phyloP scores from a whole-genome alignment of 352 stramenopile species.

The Phytophthora fragariae region DNA sequence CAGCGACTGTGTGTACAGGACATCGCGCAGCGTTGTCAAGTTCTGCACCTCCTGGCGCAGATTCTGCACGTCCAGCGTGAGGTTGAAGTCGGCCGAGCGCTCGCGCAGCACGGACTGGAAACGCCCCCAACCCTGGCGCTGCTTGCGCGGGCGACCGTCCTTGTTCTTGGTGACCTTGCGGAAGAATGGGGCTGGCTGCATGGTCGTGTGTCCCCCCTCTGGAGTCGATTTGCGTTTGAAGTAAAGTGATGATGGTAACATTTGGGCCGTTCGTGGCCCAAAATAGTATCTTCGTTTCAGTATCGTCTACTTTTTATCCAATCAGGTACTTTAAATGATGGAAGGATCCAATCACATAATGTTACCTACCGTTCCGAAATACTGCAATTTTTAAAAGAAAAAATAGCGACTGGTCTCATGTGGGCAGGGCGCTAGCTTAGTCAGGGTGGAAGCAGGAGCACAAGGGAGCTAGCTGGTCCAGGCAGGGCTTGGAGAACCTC shows the following conservation, averaged over 20 bases:
- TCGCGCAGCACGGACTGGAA: constrained; percentile 45
- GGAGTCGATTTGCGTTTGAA: not conserved
- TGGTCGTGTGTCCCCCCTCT: not conserved
- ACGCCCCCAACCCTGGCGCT: constrained; percentile 31
- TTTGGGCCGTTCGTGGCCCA: not conserved
- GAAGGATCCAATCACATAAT: not conserved
- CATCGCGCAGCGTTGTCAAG: constrained; percentile 25
- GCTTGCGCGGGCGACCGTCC: not conserved
- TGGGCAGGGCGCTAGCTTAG: constrained; percentile 1
- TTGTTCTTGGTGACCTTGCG: constrained; percentile 9
- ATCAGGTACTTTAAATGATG: not conserved
- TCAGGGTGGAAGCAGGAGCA: not conserved
- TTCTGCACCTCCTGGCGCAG: constrained; percentile 44
- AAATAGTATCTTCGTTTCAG: constrained; percentile 6
- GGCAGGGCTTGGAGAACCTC: not conserved
- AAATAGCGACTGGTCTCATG: not conserved
- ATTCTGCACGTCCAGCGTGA: constrained; percentile 46
- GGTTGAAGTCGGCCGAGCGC: constrained; percentile 24
- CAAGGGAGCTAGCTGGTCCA: not conserved
- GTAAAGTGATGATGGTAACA: not conserved
- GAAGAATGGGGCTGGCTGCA: constrained; percentile 2
- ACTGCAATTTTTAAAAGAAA: not conserved
- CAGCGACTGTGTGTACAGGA: constrained; percentile 6
- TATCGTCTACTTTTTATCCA: not conserved
- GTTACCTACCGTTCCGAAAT: not conserved